Evolutionary conservation across 768 basidiomycete species (phyloP).

Genomic region (Leccinum boreale): DNA sequence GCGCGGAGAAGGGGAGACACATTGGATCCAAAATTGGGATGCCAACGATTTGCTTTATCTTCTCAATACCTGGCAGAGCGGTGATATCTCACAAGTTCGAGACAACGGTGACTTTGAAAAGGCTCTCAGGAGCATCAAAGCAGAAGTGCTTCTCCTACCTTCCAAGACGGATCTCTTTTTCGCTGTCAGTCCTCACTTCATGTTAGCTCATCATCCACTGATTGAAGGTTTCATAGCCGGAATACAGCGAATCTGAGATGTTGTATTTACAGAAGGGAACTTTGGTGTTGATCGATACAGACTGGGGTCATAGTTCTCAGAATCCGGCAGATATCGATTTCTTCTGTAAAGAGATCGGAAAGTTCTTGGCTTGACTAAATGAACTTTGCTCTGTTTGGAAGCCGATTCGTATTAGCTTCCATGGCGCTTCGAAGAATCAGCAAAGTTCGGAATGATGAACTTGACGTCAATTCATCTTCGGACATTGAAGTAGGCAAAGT

Average conservation of each 20-base stretch:
- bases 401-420: background rate
- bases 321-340: conserved; percentile 7
- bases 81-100: conserved; percentile 45
- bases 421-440: background rate
- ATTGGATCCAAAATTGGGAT: conserved; percentile 45
- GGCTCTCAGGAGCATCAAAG: conserved; percentile 42
- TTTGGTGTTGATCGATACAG: conserved; percentile 42
- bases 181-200: conserved; percentile 32
- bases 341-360: conserved; percentile 5
- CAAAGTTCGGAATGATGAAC: background rate
- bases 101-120: conserved; percentile 42
- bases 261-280: conserved; percentile 38
- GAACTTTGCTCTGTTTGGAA: background rate
- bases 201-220: background rate
- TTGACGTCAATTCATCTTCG: background rate
- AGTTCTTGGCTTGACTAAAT: conserved; percentile 13
- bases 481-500: background rate
- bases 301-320: conserved; percentile 17
- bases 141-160: conserved; percentile 53
- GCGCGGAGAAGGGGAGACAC: conserved; percentile 47
- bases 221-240: conserved; percentile 35
- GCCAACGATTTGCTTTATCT: conserved; percentile 52
- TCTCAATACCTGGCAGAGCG: conserved; percentile 48
- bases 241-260: conserved; percentile 49
- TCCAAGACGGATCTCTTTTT: conserved; percentile 58